Evolutionary conservation across 495 filamentous ascomycete genomes (phyloP).

Genomic region (Melanomma pulvis-pyrius): DNA sequence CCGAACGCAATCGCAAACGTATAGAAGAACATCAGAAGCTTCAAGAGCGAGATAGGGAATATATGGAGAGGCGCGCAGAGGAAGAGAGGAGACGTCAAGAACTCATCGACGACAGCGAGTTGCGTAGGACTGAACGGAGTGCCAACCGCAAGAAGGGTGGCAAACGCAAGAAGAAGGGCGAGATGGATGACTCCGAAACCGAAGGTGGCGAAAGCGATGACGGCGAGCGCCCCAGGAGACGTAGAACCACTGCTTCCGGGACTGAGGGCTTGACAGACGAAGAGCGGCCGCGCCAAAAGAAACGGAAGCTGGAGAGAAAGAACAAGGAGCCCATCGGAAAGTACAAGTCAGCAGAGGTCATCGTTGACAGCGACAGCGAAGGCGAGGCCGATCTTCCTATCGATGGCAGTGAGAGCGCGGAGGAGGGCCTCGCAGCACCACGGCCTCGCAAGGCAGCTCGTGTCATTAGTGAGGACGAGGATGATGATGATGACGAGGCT

Average conservation of each 20-base stretch:
- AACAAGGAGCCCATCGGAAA: constrained; percentile 36
- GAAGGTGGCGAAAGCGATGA: constrained; percentile 34
- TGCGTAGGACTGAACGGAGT: constrained; percentile 73
- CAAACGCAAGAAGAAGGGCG: constrained; percentile 65
- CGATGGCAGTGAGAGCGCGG: constrained; percentile 29
- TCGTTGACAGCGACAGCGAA: constrained; percentile 45
- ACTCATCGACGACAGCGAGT: constrained; percentile 73
- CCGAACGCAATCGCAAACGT: constrained; percentile 74
- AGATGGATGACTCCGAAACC: constrained; percentile 54
- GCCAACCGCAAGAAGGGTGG: constrained; percentile 62
- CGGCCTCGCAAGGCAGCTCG: constrained; percentile 41
- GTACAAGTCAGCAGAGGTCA: constrained; percentile 46
- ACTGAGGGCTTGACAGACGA: constrained; percentile 31
- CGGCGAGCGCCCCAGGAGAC: constrained; percentile 29
- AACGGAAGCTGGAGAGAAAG: constrained; percentile 45
- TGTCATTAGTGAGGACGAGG: constrained; percentile 47
- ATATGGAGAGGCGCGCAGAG: constrained; percentile 69
- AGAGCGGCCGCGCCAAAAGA: constrained; percentile 40
- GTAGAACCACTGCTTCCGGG: constrained; percentile 33
- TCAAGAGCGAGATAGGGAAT: constrained; percentile 70
- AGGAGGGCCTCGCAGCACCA: constrained; percentile 32
- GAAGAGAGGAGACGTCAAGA: constrained; percentile 70
- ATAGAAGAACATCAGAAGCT: constrained; percentile 80
- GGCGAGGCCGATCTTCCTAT: constrained; percentile 14
- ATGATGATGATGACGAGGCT: constrained; percentile 41